A percentile compares a stretch with the other conserved stretches of the same genome.
Conservation (phyloP, 1,284 basidiomycete genomes). For the Ceratobasidium theobromae region DNA sequence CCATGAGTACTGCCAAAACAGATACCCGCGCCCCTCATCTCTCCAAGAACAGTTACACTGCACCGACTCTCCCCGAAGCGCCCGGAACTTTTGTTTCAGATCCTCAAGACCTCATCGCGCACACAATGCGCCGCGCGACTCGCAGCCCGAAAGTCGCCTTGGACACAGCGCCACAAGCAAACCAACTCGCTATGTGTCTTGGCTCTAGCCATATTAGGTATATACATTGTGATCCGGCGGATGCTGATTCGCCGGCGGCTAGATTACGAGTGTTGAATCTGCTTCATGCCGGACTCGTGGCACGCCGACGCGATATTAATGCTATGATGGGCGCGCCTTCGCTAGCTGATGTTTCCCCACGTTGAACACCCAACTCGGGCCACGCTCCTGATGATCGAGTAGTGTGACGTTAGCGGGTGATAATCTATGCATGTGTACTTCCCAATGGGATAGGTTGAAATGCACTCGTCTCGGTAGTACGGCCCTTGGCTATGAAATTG, state of each 20-base stretch:
- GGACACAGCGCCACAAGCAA: slow-evolving; percentile 24
- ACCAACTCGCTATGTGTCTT: not conserved
- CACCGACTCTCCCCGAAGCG: slow-evolving; percentile 6
- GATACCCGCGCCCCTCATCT: slow-evolving; percentile 13
- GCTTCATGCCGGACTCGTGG: slow-evolving; percentile 11
- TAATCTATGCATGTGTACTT: not conserved
- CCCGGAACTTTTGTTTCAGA: slow-evolving; percentile 11
- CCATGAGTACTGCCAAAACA: slow-evolving; percentile 5
- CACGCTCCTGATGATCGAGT: slow-evolving; percentile 26
- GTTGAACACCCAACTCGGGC: too few species aligned
- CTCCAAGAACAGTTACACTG: slow-evolving; percentile 2
- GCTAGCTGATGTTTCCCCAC: slow-evolving; percentile 15
- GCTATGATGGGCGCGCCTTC: slow-evolving; percentile 25
- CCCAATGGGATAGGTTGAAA: not conserved
- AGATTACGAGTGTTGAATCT: not conserved
- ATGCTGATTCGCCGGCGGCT: slow-evolving; percentile 4
- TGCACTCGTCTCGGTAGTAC: too few species aligned
- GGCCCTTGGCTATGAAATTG: too few species aligned
- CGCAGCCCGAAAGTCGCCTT: too few species aligned
- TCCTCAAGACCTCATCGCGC: too few species aligned
- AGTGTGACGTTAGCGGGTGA: not conserved
- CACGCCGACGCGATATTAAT: slow-evolving; percentile 25
- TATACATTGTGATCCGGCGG: slow-evolving; percentile 15
- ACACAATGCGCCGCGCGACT: slow-evolving; percentile 10
- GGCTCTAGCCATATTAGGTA: not conserved